These are phyloP conservation scores for Aureobasidium sp. DNA, from an alignment of 2,329 filamentous ascomycete species.

Conservation along the genomic window DNA sequence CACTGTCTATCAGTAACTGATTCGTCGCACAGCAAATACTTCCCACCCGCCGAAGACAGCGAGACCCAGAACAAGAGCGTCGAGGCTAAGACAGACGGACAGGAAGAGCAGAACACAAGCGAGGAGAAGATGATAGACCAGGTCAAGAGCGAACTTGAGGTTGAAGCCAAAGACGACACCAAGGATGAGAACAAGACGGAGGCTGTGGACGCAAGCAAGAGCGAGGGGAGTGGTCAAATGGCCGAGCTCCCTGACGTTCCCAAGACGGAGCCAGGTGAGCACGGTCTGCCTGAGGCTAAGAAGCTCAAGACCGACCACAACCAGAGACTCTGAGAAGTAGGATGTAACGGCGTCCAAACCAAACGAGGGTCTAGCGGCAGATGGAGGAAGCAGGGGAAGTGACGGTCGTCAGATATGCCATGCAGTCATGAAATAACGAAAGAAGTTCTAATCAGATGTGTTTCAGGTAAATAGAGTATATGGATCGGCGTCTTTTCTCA, in stretches of 20 bases:
- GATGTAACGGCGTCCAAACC: background rate
- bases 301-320: constrained; percentile 32
- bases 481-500: background rate
- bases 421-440: constrained; percentile 9
- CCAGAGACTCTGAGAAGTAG: constrained; percentile 13
- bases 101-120: background rate
- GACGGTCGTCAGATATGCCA: background rate
- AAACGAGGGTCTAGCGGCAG: background rate
- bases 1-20: background rate
- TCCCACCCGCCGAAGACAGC: constrained; percentile 35
- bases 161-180: background rate
- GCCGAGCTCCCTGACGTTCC: constrained; percentile 41
- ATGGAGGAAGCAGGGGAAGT: background rate
- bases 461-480: background rate
- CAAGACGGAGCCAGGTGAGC: constrained; percentile 35
- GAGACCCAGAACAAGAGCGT: constrained; percentile 1
- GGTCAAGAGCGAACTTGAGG: background rate
- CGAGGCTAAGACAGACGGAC: background rate
- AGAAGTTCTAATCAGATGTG: background rate
- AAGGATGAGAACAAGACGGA: background rate
- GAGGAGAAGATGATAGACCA: background rate
- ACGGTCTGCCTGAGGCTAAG: constrained; percentile 37
- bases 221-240: constrained; percentile 20
- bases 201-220: constrained; percentile 1
- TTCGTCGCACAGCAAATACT: constrained; percentile 32